Evolutionary conservation across 2,329 filamentous ascomycete genomes (phyloP).

Genomic region (Cucurbitaria berberidis): DNA sequence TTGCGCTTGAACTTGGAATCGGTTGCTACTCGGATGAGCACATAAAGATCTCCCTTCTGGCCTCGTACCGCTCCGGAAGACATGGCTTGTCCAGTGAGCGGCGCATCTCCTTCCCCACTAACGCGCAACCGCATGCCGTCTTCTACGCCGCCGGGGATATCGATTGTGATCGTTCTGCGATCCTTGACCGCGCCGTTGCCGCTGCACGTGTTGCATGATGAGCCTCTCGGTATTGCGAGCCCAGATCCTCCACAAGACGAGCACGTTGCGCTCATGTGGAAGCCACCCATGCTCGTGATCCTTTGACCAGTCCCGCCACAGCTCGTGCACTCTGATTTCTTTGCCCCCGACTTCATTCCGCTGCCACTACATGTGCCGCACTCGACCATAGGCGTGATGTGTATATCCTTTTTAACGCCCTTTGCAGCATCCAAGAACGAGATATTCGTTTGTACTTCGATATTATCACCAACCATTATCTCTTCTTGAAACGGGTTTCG

Average conservation of each 20-base stretch:
- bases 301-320: slow-evolving; percentile 88
- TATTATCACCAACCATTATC: slow-evolving; percentile 90
- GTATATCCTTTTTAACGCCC: slow-evolving; percentile 85
- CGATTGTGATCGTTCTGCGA: slow-evolving; percentile 80
- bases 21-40: slow-evolving; percentile 85
- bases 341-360: slow-evolving; percentile 81
- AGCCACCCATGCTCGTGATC: slow-evolving; percentile 90
- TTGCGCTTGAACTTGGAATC: slow-evolving; percentile 88
- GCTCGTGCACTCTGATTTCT: slow-evolving; percentile 73
- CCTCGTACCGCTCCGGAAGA: slow-evolving; percentile 65
- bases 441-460: slow-evolving; percentile 91
- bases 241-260: slow-evolving; percentile 80
- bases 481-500: slow-evolving; percentile 78
- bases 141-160: slow-evolving; percentile 94
- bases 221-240: slow-evolving; percentile 74
- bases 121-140: slow-evolving; percentile 93
- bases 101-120: slow-evolving; percentile 84
- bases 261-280: slow-evolving; percentile 95
- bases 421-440: slow-evolving; percentile 97
- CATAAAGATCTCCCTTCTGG: slow-evolving; percentile 87
- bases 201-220: slow-evolving; percentile 78
- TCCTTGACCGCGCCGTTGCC: slow-evolving; percentile 87
- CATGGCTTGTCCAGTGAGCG: slow-evolving; percentile 73
- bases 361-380: slow-evolving; percentile 85
- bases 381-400: slow-evolving; percentile 78